Evolutionary conservation across 768 basidiomycete species (phyloP).

Genomic region (Russula ochroleuca): DNA sequence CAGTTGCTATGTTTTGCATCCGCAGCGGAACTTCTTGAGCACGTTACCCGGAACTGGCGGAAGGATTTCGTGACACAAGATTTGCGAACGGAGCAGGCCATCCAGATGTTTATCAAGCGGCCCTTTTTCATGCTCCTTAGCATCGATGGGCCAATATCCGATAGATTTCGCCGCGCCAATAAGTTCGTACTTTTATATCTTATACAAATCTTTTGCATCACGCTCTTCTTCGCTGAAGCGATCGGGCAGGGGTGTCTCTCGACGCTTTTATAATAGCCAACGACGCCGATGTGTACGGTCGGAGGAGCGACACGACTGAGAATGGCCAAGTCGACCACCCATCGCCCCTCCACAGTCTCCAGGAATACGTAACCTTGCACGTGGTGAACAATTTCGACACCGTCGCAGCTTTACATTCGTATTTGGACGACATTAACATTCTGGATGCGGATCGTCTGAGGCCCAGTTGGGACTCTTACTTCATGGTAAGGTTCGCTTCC

Average conservation of each 20-base stretch:
- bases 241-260: slow-evolving; percentile 40
- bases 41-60: slow-evolving; percentile 80
- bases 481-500: slow-evolving; percentile 63
- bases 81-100: slow-evolving; percentile 48
- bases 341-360: slow-evolving; percentile 30
- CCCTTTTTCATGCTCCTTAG: slow-evolving; percentile 87
- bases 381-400: slow-evolving; percentile 61
- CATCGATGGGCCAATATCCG: slow-evolving; percentile 76
- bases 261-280: slow-evolving; percentile 72
- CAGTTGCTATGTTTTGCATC: slow-evolving; percentile 41
- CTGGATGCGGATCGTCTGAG: slow-evolving; percentile 69
- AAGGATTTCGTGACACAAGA: slow-evolving; percentile 78
- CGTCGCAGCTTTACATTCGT: slow-evolving; percentile 48
- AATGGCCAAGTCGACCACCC: neutral
- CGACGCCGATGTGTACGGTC: slow-evolving; percentile 66
- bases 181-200: slow-evolving; percentile 35
- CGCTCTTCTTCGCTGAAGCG: slow-evolving; percentile 20
- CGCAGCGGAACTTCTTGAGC: slow-evolving; percentile 54
- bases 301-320: neutral
- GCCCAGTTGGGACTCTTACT: slow-evolving; percentile 94
- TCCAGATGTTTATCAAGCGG: slow-evolving; percentile 71
- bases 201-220: slow-evolving; percentile 6
- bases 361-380: slow-evolving; percentile 55
- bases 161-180: slow-evolving; percentile 59
- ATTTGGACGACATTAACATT: slow-evolving; percentile 68